Conservation (phyloP, 2,329 filamentous ascomycete genomes). For the Phaeophleospora eucalypticola region DNA sequence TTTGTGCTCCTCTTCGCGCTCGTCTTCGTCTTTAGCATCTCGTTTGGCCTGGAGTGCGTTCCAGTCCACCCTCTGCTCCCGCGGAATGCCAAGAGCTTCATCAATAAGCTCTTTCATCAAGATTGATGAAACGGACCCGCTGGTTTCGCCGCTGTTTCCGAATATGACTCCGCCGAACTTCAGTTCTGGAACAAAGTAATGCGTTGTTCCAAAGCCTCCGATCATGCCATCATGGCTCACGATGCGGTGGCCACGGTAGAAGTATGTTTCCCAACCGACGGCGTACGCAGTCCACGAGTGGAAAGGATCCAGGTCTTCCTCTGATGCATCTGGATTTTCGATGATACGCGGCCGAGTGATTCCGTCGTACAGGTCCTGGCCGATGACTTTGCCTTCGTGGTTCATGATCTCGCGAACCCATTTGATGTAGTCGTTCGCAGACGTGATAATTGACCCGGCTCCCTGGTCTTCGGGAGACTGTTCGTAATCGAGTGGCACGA, state of each 20-base stretch:
- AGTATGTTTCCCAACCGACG: slow-evolving; percentile 28
- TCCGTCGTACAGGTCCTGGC: slow-evolving; percentile 22
- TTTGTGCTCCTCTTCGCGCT: slow-evolving; percentile 7
- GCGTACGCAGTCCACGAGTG: slow-evolving; percentile 27
- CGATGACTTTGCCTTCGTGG: slow-evolving; percentile 25
- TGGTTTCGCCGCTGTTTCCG: slow-evolving; percentile 25
- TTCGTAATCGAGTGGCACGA: slow-evolving; percentile 26
- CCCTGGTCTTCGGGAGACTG: slow-evolving; percentile 37
- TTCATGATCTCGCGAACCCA: slow-evolving; percentile 32
- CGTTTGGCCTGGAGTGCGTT: slow-evolving; percentile 8
- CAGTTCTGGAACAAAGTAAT: slow-evolving; percentile 29
- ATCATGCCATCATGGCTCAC: slow-evolving; percentile 30
- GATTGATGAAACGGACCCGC: slow-evolving; percentile 9
- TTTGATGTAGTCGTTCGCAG: slow-evolving; percentile 31
- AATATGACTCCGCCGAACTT: slow-evolving; percentile 31
- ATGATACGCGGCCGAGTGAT: slow-evolving; percentile 27
- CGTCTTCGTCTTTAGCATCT: slow-evolving; percentile 1
- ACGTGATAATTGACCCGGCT: slow-evolving; percentile 42
- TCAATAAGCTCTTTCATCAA: slow-evolving; percentile 27
- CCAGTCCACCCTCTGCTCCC: slow-evolving; percentile 18
- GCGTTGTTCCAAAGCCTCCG: slow-evolving; percentile 26
- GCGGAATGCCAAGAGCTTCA: slow-evolving; percentile 19
- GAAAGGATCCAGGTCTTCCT: slow-evolving; percentile 15
- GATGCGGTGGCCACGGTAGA: slow-evolving; percentile 30
- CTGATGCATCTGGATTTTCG: slow-evolving; percentile 15